phyloP scores from a whole-genome alignment of 2,329 filamentous ascomycete genomes.

The Diaporthe velutina region DNA sequence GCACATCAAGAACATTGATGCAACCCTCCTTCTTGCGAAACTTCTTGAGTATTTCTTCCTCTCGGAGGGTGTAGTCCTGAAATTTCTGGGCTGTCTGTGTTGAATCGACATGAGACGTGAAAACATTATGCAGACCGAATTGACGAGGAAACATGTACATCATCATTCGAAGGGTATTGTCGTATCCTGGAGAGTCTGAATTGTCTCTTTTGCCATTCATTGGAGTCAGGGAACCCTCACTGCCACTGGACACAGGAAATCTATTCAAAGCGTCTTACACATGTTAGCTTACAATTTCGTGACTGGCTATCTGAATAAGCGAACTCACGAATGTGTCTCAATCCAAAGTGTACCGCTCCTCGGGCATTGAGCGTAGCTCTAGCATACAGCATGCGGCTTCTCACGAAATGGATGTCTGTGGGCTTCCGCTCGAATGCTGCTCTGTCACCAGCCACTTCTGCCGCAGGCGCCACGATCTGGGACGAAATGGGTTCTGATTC shows the following conservation, averaged over 20 bases:
- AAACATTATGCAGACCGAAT: constrained; percentile 93
- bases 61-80: constrained; percentile 87
- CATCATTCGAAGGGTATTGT: constrained; percentile 78
- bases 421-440: constrained; percentile 48
- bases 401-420: constrained; percentile 79
- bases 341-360: constrained; percentile 78
- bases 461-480: not conserved
- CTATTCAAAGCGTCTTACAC: constrained; percentile 83
- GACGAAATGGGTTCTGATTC: constrained; percentile 27
- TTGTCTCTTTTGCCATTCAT: not conserved
- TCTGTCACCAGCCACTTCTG: constrained; percentile 25
- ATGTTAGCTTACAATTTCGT: constrained; percentile 5
- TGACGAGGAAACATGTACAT: constrained; percentile 96
- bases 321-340: constrained; percentile 82
- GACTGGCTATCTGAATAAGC: not conserved
- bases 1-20: constrained; percentile 44
- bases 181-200: constrained; percentile 50
- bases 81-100: constrained; percentile 79
- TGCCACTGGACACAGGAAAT: constrained; percentile 56
- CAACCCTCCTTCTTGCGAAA: constrained; percentile 47
- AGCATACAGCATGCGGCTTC: constrained; percentile 89
- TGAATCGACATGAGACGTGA: constrained; percentile 76
- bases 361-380: constrained; percentile 77
- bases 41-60: constrained; percentile 77
- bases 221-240: constrained; percentile 27